phyloP scores from a whole-genome alignment of 805 yeast species.

The Kluyveromyces starmeri region DNA sequence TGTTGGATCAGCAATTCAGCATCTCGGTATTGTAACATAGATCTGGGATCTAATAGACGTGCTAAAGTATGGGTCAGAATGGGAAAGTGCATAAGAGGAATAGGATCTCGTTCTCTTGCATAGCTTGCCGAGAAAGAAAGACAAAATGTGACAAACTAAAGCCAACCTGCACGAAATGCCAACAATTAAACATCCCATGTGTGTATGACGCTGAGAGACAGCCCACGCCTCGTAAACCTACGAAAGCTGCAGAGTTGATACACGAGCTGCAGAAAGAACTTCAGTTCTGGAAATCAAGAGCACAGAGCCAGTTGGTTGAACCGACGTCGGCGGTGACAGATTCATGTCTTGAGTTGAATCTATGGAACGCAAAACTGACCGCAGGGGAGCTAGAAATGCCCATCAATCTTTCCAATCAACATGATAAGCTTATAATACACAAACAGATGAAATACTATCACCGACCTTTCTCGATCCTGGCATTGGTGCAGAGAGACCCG shows the following conservation, averaged over 20 bases:
- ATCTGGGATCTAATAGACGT: no score
- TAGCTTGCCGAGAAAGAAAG: constrained; percentile 6
- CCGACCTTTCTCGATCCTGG: constrained; percentile 6
- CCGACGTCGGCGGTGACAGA: no score
- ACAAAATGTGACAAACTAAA: constrained; percentile 6
- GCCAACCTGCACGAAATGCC: constrained; percentile 5
- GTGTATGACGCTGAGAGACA: constrained; percentile 1
- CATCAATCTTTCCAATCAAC: constrained; percentile 2
- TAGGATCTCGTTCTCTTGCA: constrained; percentile 4
- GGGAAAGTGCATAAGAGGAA: constrained; percentile 5
- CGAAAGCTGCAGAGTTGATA: neutral
- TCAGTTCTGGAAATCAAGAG: neutral
- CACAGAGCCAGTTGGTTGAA: no score
- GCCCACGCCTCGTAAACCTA: neutral
- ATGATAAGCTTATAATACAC: constrained; percentile 5
- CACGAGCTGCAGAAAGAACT: neutral
- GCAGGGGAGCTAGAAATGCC: neutral
- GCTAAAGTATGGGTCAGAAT: neutral
- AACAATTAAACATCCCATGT: neutral
- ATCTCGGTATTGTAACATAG: no score
- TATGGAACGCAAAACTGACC: neutral
- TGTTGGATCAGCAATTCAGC: no score
- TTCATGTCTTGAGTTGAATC: no score
- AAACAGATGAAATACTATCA: constrained; percentile 4
- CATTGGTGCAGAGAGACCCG: constrained; percentile 6